Evolutionary conservation across 1,284 basidiomycete species (phyloP).

Genomic region (Termitomyces sp.): DNA sequence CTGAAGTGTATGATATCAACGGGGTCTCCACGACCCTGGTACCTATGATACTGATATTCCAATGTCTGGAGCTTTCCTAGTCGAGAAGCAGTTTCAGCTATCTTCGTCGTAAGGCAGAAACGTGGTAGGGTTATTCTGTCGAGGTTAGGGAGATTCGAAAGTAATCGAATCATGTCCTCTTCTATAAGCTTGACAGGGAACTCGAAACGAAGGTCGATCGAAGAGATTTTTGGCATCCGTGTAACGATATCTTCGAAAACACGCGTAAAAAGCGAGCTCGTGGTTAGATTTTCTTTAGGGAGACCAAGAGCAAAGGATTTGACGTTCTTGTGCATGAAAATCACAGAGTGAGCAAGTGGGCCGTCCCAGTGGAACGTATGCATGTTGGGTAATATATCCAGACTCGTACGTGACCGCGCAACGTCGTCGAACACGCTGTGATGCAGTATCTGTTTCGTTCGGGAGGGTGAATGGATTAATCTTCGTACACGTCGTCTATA

Average conservation of each 20-base stretch:
- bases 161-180: constrained; percentile 31
- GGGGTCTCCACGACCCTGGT: constrained; percentile 37
- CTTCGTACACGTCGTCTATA: constrained; percentile 52
- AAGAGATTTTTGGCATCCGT: constrained; percentile 46
- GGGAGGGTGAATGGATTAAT: constrained; percentile 24
- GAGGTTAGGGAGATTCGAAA: constrained; percentile 39
- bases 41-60: constrained; percentile 43
- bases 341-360: constrained; percentile 24
- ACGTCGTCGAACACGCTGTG: constrained; percentile 44
- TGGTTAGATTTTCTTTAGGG: constrained; percentile 7
- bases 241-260: constrained; percentile 47
- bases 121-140: constrained; percentile 46
- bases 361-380: constrained; percentile 38
- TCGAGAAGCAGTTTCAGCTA: constrained; percentile 42
- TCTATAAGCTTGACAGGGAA: constrained; percentile 34
- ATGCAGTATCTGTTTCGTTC: constrained; percentile 11
- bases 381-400: constrained; percentile 52
- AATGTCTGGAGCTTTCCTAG: constrained; percentile 39
- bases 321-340: constrained; percentile 37
- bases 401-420: constrained; percentile 45
- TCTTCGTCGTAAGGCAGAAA: constrained; percentile 40
- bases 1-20: constrained; percentile 38
- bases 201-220: constrained; percentile 37
- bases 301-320: constrained; percentile 28
- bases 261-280: constrained; percentile 9